Conservation (phyloP, 371 early-diverging fungal species). For the Massospora cicadina region DNA sequence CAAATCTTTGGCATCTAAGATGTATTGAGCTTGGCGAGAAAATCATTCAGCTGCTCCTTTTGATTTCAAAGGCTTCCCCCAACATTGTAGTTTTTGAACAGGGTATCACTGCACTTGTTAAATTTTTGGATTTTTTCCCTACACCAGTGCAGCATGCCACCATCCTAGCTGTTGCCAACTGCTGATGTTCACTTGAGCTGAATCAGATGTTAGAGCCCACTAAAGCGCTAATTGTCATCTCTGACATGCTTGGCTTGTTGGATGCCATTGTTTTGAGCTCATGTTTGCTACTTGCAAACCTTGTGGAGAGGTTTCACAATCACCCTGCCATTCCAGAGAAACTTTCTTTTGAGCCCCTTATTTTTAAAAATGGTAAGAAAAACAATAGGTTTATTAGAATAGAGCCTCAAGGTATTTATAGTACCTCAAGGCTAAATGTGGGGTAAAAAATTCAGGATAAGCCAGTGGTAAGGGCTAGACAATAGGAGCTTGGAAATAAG, state of each 20-base stretch:
- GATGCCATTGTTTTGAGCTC: neutral
- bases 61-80: slow-evolving; percentile 51
- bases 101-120: slow-evolving; percentile 57
- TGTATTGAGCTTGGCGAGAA: slow-evolving; percentile 86
- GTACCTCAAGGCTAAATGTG: too few relatives aligned
- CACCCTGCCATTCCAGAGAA: neutral
- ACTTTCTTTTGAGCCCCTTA: neutral
- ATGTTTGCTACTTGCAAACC: neutral
- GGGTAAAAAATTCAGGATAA: too few relatives aligned
- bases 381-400: too few relatives aligned
- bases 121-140: slow-evolving; percentile 79
- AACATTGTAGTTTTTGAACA: slow-evolving; percentile 53
- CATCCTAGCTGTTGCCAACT: slow-evolving; percentile 60
- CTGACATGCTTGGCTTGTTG: neutral
- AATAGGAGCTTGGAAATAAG: too few relatives aligned
- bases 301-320: neutral
- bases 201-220: neutral
- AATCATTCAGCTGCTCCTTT: slow-evolving; percentile 57
- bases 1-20: slow-evolving; percentile 60
- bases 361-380: too few relatives aligned
- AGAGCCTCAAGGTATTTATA: too few relatives aligned
- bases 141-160: slow-evolving; percentile 72
- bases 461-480: too few relatives aligned
- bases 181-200: slow-evolving; percentile 34
- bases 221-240: neutral